These are phyloP conservation scores for Oryza longistaminata DNA, from an alignment of 176 grass and related monocot genomes.

Conservation along the genomic window DNA sequence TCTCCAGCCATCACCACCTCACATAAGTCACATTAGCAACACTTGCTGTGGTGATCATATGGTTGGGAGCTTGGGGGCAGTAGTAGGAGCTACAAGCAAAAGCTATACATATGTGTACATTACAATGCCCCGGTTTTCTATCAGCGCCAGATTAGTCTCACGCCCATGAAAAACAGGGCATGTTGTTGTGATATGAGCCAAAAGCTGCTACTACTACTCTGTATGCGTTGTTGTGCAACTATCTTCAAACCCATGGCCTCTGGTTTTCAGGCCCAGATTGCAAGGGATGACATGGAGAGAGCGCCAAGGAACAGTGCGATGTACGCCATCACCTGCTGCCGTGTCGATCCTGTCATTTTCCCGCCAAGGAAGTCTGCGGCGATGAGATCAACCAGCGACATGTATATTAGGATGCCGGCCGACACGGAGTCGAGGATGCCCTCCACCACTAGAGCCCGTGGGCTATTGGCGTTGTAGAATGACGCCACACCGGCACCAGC, in stretches of 20 bases:
- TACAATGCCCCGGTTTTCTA: background rate
- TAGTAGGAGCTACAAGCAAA: background rate
- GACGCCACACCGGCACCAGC: constrained; percentile 52
- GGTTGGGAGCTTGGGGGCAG: background rate
- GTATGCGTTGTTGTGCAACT: constrained; percentile 12
- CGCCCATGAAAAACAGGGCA: constrained; percentile 43
- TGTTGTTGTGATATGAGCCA: background rate
- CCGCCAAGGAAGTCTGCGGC: constrained; percentile 73
- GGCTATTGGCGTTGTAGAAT: constrained; percentile 77
- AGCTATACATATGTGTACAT: background rate
- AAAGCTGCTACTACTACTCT: background rate
- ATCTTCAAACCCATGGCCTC: background rate
- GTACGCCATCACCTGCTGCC: constrained; percentile 59
- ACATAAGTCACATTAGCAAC: background rate
- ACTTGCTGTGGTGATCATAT: background rate
- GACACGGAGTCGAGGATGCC: constrained; percentile 84
- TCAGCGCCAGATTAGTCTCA: background rate
- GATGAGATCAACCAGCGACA: constrained; percentile 87
- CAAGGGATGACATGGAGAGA: constrained; percentile 72
- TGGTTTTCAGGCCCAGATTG: constrained; percentile 80
- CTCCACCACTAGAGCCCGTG: constrained; percentile 64
- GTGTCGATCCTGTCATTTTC: constrained; percentile 40
- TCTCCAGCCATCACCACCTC: background rate
- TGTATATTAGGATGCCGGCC: constrained; percentile 92
- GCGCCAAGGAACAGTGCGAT: constrained; percentile 61